Base-by-base conservation (phyloP, 257 asterid species). In the Schizonepeta tenuifolia region DNA sequence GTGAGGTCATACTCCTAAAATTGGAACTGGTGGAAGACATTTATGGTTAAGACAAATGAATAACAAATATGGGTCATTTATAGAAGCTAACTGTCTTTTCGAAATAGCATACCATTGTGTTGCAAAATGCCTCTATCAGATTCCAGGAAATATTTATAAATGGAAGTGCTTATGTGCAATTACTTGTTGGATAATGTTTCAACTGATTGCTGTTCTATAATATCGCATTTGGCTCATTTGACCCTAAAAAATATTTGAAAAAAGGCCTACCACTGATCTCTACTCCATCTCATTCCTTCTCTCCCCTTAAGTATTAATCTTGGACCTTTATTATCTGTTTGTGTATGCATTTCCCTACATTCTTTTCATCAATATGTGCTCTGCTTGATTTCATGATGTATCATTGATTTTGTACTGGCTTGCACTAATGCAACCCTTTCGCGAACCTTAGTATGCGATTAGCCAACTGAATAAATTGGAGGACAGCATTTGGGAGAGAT, bases 401-500 rank as follows among this genome's bases (percentile, higher is more conserved):
- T 54, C 8, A 49, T 7, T 67, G 11, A 20, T 50, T 50, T 20
- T 36, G 50, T 76, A 24, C 54, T 33, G 13, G 64, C 78, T 36
- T 58, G 61, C 60, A 65, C 84, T 86, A 44, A 85, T 55, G 18
- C 77, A 59, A 50, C 44, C 70, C 67, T 77, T 79, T 78, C 68
- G 61, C 71, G 44, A 64, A 63, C 74, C 35, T 53, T 81, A 94
- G 99, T 91, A 91, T 79, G 98, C 92, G 20, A 84, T 94, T 44
- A 89, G 93, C 87, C 98, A 94, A 73, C 85, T 94, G 80, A 87
- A 80, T 70, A 94, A 82, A 78, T 73, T 94, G 91, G 99, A 94
- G 87, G 99, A 91, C 76, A 89, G 89, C 95, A 94, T 94, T 81
- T 89, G 88, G 88, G 93, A 85, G 80, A 88, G 87, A 33, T 94